Evolutionary conservation across 768 basidiomycete species (phyloP).

Genomic region (Mycena alexandri): DNA sequence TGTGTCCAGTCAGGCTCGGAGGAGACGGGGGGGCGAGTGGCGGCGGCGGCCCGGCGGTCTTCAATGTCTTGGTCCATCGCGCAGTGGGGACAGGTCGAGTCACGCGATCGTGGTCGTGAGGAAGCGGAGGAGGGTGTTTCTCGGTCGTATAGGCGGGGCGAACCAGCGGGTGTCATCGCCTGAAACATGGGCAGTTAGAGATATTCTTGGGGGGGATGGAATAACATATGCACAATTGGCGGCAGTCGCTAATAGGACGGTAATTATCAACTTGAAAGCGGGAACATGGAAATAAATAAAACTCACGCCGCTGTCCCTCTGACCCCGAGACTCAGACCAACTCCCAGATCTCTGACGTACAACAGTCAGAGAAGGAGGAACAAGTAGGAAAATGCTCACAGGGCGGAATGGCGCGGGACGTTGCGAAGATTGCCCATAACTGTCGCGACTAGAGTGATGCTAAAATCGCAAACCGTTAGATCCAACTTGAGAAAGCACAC

Average conservation of each 20-base stretch:
- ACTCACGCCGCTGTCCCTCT: conserved; percentile 25
- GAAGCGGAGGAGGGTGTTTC: neutral
- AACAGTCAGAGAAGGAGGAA: neutral
- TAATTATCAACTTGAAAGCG: neutral
- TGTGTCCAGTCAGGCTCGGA: conserved; percentile 21
- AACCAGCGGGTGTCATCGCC: conserved; percentile 30
- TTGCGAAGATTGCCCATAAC: neutral
- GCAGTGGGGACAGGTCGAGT: conserved; percentile 23
- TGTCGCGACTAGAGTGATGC: neutral
- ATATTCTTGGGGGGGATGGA: neutral
- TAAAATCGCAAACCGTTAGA: neutral
- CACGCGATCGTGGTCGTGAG: conserved; percentile 9
- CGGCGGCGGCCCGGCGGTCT: conserved; percentile 19
- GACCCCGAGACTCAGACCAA: conserved; percentile 26
- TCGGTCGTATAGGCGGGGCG: conserved; percentile 28
- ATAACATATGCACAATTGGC: conserved; percentile 22
- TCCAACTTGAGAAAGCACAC: neutral
- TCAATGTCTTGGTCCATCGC: conserved; percentile 28
- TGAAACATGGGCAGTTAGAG: neutral
- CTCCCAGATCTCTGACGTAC: conserved; percentile 22
- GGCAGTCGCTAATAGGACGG: conserved; percentile 23
- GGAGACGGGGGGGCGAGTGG: conserved; percentile 1
- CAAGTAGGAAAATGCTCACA: neutral
- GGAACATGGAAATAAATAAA: neutral
- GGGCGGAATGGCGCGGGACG: neutral